A percentile compares a stretch with the other conserved stretches of the same genome.
Conservation (phyloP, 805 yeast genomes). For the Candida lessepsii region DNA sequence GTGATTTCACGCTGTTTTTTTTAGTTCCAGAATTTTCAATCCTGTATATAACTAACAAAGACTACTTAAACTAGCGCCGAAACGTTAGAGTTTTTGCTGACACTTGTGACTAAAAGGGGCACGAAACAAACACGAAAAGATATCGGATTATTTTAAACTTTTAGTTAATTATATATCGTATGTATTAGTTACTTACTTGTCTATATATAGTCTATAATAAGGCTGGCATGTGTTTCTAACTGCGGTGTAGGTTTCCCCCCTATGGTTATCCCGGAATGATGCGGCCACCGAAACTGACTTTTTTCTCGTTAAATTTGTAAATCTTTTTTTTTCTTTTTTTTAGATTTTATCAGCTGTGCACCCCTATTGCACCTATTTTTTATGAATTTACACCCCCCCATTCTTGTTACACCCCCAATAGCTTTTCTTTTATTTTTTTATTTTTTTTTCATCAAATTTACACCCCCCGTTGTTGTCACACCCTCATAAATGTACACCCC, state of each 20-base stretch:
- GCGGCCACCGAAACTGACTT: neutral
- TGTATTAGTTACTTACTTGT: neutral
- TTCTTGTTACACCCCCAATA: conserved; percentile 1
- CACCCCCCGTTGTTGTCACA: neutral
- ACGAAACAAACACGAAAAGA: neutral
- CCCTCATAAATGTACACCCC: neutral
- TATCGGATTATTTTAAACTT: too few species aligned
- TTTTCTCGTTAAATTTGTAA: conserved; percentile 5
- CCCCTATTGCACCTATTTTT: conserved; percentile 3
- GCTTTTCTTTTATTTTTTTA: too few species aligned
- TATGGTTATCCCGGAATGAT: neutral
- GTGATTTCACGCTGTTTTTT: conserved; percentile 5
- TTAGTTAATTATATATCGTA: neutral
- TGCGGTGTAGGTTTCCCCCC: too few species aligned
- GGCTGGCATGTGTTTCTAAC: too few species aligned
- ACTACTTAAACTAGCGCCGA: conserved; percentile 1
- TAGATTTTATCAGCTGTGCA: conserved; percentile 5
- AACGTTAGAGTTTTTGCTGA: conserved; percentile 1
- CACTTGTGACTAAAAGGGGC: too few species aligned
- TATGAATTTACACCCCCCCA: neutral
- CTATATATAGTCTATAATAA: too few species aligned
- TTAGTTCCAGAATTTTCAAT: conserved; percentile 4
- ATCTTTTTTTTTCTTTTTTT: conserved; percentile 2
- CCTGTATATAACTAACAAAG: conserved; percentile 3
- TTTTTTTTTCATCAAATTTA: neutral